phyloP scores from a whole-genome alignment of 371 early-diverging fungal species.

The Lichtheimia corymbifera region DNA sequence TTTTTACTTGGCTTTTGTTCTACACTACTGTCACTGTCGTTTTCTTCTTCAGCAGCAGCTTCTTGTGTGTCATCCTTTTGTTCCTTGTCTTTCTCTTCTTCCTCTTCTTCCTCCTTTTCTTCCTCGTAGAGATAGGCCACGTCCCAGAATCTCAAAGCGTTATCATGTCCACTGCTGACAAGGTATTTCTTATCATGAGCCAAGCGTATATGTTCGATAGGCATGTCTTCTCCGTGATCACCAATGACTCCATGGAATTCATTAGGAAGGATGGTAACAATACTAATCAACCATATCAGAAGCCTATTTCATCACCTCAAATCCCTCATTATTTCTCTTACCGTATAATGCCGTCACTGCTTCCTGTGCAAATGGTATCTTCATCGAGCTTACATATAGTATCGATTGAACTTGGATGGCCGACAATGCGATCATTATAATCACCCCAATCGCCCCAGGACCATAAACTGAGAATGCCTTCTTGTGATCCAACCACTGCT shows the following conservation, averaged over 20 bases:
- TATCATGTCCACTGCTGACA: constrained; percentile 84
- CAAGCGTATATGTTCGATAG: constrained; percentile 6
- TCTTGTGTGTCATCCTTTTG: constrained; percentile 29
- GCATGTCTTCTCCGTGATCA: constrained; percentile 79
- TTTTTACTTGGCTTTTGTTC: constrained; percentile 7
- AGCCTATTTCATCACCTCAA: background rate
- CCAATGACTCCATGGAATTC: constrained; percentile 82
- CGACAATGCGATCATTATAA: constrained; percentile 86
- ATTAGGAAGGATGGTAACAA: constrained; percentile 85
- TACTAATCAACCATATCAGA: constrained; percentile 35
- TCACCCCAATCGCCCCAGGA: constrained; percentile 90
- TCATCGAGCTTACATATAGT: constrained; percentile 81
- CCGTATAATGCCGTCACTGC: constrained; percentile 88
- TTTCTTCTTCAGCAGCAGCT: constrained; percentile 17
- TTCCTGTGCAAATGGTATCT: constrained; percentile 82
- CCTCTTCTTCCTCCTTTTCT: constrained; percentile 41
- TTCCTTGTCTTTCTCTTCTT: constrained; percentile 32
- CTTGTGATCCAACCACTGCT: constrained; percentile 87
- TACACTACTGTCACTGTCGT: constrained; percentile 7
- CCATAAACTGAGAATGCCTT: constrained; percentile 80
- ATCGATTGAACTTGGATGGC: constrained; percentile 89
- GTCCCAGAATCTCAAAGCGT: constrained; percentile 85
- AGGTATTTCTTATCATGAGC: constrained; percentile 39
- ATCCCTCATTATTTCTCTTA: constrained; percentile 9
- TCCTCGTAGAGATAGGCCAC: constrained; percentile 57